Base-by-base conservation (phyloP, 352 stramenopile species). In the Peronospora farinosa region DNA sequence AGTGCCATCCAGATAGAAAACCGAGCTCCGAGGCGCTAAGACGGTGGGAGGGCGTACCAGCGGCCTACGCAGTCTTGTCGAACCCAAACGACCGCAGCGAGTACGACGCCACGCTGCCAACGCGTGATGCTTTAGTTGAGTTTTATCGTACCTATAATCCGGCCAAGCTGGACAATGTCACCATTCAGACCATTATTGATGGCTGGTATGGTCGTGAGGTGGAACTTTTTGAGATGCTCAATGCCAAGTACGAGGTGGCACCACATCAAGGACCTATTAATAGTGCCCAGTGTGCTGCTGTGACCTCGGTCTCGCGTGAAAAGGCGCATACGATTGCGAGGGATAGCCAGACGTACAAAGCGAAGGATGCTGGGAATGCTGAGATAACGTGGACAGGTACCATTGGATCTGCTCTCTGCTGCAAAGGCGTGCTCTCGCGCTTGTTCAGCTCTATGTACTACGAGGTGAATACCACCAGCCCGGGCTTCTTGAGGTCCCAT, bases 1-100 rank as follows among this genome's bases (percentile, higher is more conserved):
- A 78, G 51, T 95, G 81, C 47, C 88, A 97, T 54, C 88, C 88
- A 1, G 88, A 97, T 57, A 92, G 95, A 55, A 98, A 98, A 67
- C 81, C 86, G 40, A 78, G 65, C 1, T 45, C 67, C 0, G 77
- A 86, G 36, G 77, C 74, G 8, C 65, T 87, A 38, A 72, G 70
- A 38, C 72, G 71, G 19, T 92, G 81, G 81, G 81, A 92, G 35
- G 81, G 81, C 32, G 78, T 92, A 28, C 81, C 56, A 16, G 64
- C 72, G 6, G 81, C 81, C 3, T 92, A 92, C 55, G 72, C 76
- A 1, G 62, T 92, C 33, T 45, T 92, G 37, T 90, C 78, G 13
- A 85, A 81, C 48, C 81, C 81, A 13, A 89, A 92, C 61, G 80
- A 85, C 45, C 74, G 78, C 48, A 69, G 59, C 15, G 71, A 88